Percentiles rank a stretch among this genome's conserved stretches.
phyloP scores from a whole-genome alignment of 306 rosid genomes.

The Crotalaria pallida region DNA sequence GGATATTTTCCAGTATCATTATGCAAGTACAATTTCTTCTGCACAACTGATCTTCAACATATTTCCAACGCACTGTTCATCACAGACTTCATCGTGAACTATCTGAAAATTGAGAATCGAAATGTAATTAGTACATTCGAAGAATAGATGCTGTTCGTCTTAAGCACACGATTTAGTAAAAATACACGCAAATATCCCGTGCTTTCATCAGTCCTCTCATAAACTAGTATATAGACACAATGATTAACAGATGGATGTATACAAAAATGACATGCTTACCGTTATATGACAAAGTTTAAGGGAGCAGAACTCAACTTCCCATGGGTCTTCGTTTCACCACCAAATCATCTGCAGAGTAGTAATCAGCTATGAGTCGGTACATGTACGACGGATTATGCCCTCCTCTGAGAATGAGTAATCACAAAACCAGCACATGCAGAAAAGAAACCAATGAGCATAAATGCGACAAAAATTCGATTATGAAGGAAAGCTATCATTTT shows the following conservation, averaged over 20 bases:
- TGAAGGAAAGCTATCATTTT: background rate
- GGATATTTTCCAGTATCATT: background rate
- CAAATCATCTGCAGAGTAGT: slow-evolving; percentile 93
- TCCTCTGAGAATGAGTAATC: slow-evolving; percentile 56
- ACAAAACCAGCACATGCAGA: slow-evolving; percentile 5
- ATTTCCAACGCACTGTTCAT: slow-evolving; percentile 7
- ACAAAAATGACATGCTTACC: slow-evolving; percentile 26
- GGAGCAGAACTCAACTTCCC: slow-evolving; percentile 47
- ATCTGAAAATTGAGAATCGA: slow-evolving; percentile 27
- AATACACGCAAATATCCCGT: no score
- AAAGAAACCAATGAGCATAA: slow-evolving; percentile 16
- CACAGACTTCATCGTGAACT: slow-evolving; percentile 1
- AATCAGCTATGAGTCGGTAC: slow-evolving; percentile 96
- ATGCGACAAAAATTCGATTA: background rate
- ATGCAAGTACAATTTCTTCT: background rate
- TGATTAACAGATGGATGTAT: background rate
- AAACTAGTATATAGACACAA: background rate
- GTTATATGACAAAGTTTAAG: slow-evolving; percentile 19
- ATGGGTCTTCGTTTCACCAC: slow-evolving; percentile 62
- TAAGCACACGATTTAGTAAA: background rate
- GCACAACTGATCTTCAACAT: background rate
- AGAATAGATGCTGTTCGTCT: background rate
- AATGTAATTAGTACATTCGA: background rate
- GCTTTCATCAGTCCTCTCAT: background rate
- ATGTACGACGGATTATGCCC: slow-evolving; percentile 94